These are phyloP conservation scores for Ganoderma sinense DNA, from an alignment of 1,284 basidiomycete genomes.

Conservation along the genomic window DNA sequence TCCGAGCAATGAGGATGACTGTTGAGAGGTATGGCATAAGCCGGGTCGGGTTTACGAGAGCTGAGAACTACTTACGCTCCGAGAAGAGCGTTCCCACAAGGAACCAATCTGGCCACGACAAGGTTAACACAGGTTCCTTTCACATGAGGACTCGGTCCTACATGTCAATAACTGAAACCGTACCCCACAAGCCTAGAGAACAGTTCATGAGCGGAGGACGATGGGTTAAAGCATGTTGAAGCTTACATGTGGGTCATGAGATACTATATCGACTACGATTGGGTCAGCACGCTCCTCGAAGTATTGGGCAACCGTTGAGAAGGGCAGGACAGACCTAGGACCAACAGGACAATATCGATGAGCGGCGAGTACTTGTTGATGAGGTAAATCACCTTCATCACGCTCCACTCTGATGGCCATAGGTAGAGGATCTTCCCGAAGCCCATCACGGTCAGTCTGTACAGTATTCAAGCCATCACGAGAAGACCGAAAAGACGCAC, in stretches of 20 bases:
- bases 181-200: background rate
- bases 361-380: conserved; percentile 5
- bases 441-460: background rate
- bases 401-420: conserved; percentile 3
- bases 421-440: background rate
- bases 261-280: background rate
- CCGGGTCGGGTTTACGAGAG: no score
- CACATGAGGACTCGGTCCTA: background rate
- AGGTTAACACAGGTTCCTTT: no score
- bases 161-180: background rate
- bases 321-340: background rate
- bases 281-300: background rate
- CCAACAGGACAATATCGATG: background rate
- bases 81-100: background rate
- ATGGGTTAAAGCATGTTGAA: background rate
- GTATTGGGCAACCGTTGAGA: no score
- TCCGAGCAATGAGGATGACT: conserved; percentile 6
- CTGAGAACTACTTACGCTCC: background rate
- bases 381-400: conserved; percentile 5
- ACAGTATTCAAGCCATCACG: no score
- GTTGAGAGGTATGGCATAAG: background rate
- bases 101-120: background rate
- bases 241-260: background rate
- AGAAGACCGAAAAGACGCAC: background rate
- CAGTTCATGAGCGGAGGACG: background rate